Percentiles rank a stretch among this genome's conserved stretches.
These are phyloP conservation scores for Fusarium drepaniforme DNA, from an alignment of 2,329 filamentous ascomycete genomes.

Conservation along the genomic window DNA sequence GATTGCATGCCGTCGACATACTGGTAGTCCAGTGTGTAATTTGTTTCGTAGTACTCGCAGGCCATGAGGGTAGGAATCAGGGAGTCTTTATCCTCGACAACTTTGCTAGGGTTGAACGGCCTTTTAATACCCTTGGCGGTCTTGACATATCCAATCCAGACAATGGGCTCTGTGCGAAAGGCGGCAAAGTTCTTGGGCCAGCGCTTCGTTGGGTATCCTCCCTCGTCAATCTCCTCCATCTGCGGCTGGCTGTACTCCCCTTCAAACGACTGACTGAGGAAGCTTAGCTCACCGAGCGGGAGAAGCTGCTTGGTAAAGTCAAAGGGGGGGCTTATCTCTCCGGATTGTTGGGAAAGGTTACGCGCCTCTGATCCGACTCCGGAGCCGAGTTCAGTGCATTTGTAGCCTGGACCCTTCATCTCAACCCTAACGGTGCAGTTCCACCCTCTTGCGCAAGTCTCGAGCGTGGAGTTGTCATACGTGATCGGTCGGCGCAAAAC, in stretches of 20 bases:
- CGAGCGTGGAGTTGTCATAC: neutral
- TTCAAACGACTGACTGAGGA: neutral
- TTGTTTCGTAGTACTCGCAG: conserved; percentile 16
- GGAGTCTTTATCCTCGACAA: neutral
- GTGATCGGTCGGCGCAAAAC: neutral
- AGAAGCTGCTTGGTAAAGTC: neutral
- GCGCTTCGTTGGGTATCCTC: neutral
- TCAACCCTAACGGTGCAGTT: neutral
- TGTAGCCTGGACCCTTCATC: conserved; percentile 8
- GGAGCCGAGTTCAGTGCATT: conserved; percentile 7
- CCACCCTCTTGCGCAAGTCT: neutral
- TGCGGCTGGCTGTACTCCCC: neutral
- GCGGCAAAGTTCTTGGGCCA: neutral
- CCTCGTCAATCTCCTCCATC: neutral
- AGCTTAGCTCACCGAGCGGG: neutral
- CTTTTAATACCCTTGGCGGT: fast-evolving
- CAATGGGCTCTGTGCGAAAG: conserved; percentile 22
- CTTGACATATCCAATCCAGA: conserved; percentile 27
- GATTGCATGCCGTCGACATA: neutral
- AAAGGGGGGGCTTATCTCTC: neutral
- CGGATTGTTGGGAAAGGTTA: neutral
- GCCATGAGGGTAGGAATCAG: conserved; percentile 2
- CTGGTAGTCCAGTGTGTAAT: conserved; percentile 1
- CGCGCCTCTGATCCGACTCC: neutral
- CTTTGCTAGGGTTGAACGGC: fast-evolving